Evolutionary conservation across 2,329 filamentous ascomycete genomes (phyloP), one percentile per base, ranked within the genome.

Genomic region (Arthrobotrys pseudoclavata): DNA sequence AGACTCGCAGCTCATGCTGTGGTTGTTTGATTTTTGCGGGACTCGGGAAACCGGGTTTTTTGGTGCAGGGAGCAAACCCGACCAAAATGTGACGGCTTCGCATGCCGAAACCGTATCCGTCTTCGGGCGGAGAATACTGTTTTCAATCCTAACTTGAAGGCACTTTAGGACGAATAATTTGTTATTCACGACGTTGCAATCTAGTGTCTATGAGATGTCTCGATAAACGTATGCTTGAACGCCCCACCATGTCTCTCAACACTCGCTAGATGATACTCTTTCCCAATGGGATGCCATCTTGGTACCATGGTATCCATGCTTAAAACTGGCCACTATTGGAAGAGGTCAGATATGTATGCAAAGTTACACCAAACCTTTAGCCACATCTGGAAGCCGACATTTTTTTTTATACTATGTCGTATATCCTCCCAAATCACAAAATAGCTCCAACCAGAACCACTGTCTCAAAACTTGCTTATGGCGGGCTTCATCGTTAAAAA

Each of bases 231-330:
- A 24, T 60, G 20, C 50, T 42, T 20, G 24, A 20, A 40, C 13
- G 18, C 55, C 40, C 50, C 61, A 66, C 50, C 37, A 64, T 47
- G 69, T 63, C 60, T 71, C 40, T 55, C 37, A 24, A 64, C 15
- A 66, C 55, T 72, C 69, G 69, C 50, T 42, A 52, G 52, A 47
- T 53, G 37, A 66, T 72, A 48, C 48, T 40, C 50, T 53, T 50
- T 72, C 48, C 42, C 37, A 57, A 40, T 24, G 37, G 18, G 24
- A 45, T 52, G 20, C 48, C 57, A 52, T 26, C 31, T 42, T 47
- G 26, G 47, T 31, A 53, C 15, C 50, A 20, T 71, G 22, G 50
- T 48, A 66, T 66, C 60, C 20, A 66, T 18, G 47, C 26, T 66
- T 53, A 24, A 20, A 52, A 29, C 55, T 52, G 40, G 26, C 26